Evolutionary conservation across 305 asterid species (phyloP), one percentile per base, ranked within the genome.

Genomic region (Fraxinus floribunda): DNA sequence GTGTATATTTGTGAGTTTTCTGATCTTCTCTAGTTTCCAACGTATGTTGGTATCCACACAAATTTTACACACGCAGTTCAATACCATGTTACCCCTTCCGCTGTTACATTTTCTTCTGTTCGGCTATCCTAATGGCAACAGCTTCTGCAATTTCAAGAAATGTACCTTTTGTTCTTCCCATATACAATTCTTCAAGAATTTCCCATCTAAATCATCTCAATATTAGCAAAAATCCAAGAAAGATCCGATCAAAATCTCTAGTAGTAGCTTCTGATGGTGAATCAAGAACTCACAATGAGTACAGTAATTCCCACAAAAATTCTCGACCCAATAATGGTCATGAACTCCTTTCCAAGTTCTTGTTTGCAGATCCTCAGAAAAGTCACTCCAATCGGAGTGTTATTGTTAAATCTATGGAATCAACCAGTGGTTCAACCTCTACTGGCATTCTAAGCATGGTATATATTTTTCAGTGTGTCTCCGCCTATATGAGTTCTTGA

Each of bases 21-120:
- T 85, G 81, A 88, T 84, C 88, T 79, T 79, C 60, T 80, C 44
- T 39, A 32, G 66, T 18, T 78, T 70, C 78, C 84, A 71, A 44
- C 78, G 79, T 55, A 79, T 81, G 78, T 82, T 88, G 76, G 85
- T 81, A 89, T 92, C 98, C 98, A 93, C 97, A 90, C 94, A 90
- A 89, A 71, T 81, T 85, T 76, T 82, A 20, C 79, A 24, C 81
- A 24, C 75, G n/a, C 77, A 24, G 9, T 71, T 83, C 83, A 81
- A 79, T 46, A 83, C 57, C 76, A 89, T 92, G 94, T 38, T 71
- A 55, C 73, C 83, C 75, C 79, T 80, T 82, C 83, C 79, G 77
- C 84, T 46, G 15, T 29, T 29, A 29, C 32, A 68, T 22, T 7
- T 49, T 24, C 68, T 70, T 62, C 89, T 41, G n/a, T 22, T 11